Evolutionary conservation across 495 filamentous ascomycete species (phyloP).

Genomic region (Hypoxylon subgilvum): DNA sequence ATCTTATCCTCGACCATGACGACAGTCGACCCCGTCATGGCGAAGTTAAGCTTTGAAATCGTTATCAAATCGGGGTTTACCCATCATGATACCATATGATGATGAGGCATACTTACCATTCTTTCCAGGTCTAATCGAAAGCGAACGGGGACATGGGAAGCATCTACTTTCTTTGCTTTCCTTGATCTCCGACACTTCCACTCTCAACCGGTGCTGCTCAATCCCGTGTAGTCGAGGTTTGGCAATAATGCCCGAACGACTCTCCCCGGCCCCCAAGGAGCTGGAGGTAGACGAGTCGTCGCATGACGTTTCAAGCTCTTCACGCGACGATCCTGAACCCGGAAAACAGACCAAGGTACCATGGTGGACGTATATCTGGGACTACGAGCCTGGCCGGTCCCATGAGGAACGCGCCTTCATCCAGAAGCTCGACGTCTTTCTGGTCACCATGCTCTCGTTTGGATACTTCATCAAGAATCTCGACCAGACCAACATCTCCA

Average conservation of each 20-base stretch:
- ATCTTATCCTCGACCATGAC: slow-evolving; percentile 9
- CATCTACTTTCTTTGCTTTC: not conserved
- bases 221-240: not conserved
- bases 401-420: slow-evolving; percentile 35
- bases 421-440: slow-evolving; percentile 43
- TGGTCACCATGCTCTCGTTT: slow-evolving; percentile 47
- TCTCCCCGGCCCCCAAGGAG: slow-evolving; percentile 18
- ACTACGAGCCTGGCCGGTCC: slow-evolving; percentile 35
- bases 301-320: slow-evolving; percentile 6
- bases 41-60: slow-evolving; percentile 15
- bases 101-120: not conserved
- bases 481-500: slow-evolving; percentile 49
- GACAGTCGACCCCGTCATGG: slow-evolving; percentile 33
- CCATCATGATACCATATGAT: not conserved
- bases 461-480: slow-evolving; percentile 54
- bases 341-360: slow-evolving; percentile 14
- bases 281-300: slow-evolving; percentile 17
- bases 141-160: not conserved
- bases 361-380: slow-evolving; percentile 40
- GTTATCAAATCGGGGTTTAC: slow-evolving; percentile 24
- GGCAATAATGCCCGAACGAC: slow-evolving; percentile 18
- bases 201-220: not conserved
- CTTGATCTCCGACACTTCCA: not conserved
- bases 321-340: slow-evolving; percentile 1
- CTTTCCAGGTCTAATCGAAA: not conserved